Evolutionary conservation across 2,329 filamentous ascomycete species (phyloP).

Genomic region (Capronia coronata): DNA sequence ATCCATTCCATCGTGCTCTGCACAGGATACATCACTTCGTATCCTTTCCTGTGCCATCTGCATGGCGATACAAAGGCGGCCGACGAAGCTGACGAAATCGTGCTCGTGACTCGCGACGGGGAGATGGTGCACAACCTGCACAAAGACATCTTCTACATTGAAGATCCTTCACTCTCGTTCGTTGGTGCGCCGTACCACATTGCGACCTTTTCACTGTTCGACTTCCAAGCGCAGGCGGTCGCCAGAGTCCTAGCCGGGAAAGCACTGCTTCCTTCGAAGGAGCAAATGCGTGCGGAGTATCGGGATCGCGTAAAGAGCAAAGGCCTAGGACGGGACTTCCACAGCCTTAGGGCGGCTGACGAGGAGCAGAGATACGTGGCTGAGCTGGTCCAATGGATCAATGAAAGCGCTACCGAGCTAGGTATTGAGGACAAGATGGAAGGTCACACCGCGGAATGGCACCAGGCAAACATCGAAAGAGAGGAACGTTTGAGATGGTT

Average conservation of each 20-base stretch:
- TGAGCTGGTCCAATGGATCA: constrained; percentile 35
- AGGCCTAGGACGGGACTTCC: constrained; percentile 34
- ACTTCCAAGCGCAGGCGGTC: constrained; percentile 60
- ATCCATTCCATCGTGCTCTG: constrained; percentile 59
- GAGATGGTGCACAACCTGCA: constrained; percentile 60
- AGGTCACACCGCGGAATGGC: constrained; percentile 19
- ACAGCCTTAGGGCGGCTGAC: constrained; percentile 33
- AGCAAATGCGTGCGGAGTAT: constrained; percentile 37
- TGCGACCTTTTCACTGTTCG: constrained; percentile 62
- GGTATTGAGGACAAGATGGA: constrained; percentile 20
- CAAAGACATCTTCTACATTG: constrained; percentile 66
- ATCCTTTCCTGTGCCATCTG: constrained; percentile 55
- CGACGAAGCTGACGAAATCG: constrained; percentile 45
- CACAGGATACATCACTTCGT: constrained; percentile 62
- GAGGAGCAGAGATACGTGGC: constrained; percentile 35
- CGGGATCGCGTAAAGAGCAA: constrained; percentile 26
- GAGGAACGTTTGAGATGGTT: constrained; percentile 11
- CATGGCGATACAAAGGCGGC: constrained; percentile 42
- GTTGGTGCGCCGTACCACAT: constrained; percentile 61
- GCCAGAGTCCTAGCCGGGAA: constrained; percentile 52
- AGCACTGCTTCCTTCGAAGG: constrained; percentile 42
- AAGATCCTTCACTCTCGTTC: constrained; percentile 57
- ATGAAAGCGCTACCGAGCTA: constrained; percentile 21
- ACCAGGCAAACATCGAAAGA: constrained; percentile 10
- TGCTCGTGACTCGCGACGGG: constrained; percentile 56